These are phyloP conservation scores for Bruguiera sexangula DNA, from an alignment of 345 rosid species.

Conservation along the genomic window DNA sequence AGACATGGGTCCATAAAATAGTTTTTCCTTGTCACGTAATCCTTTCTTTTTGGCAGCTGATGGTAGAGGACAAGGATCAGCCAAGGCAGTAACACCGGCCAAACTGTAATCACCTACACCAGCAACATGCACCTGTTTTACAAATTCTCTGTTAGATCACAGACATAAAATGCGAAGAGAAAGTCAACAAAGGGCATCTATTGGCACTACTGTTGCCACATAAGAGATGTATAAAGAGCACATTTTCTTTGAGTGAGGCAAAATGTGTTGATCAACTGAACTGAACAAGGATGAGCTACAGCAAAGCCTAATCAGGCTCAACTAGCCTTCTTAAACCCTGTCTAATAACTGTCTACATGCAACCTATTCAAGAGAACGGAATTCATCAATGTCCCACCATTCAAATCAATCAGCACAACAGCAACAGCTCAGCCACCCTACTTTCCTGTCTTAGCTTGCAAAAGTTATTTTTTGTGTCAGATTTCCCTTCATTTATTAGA, in stretches of 20 bases:
- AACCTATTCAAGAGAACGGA: no score
- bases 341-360: no score
- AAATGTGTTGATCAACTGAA: not conserved
- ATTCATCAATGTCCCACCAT: no score
- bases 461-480: not conserved
- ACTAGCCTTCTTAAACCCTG: no score
- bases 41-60: conserved; percentile 87
- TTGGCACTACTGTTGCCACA: not conserved
- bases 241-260: not conserved
- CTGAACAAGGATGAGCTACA: not conserved
- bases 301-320: no score
- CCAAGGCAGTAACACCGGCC: conserved; percentile 69
- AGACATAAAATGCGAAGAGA: not conserved
- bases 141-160: conserved; percentile 11
- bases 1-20: conserved; percentile 96
- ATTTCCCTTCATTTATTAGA: no score
- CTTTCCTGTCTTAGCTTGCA: not conserved
- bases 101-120: conserved; percentile 93
- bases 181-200: not conserved
- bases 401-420: no score
- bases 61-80: conserved; percentile 97
- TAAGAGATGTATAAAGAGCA: not conserved
- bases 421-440: no score
- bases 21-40: conserved; percentile 82
- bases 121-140: conserved; percentile 85